phyloP scores from a whole-genome alignment of 2,329 filamentous ascomycete genomes.

The Exophiala sp. region DNA sequence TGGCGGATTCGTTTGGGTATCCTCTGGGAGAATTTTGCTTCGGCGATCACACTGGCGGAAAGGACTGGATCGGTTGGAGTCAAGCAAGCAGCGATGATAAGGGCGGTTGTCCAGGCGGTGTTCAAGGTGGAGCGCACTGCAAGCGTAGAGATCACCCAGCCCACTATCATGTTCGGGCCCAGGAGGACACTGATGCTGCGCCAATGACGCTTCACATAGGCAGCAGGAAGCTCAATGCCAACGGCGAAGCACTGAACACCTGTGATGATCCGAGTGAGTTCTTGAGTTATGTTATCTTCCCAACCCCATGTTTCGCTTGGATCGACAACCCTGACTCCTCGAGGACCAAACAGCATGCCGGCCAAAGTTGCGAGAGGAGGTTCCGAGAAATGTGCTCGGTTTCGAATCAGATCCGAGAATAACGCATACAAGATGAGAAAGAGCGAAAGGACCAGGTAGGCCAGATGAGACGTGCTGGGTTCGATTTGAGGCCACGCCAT shows the following conservation, averaged over 20 bases:
- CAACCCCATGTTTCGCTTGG: slow-evolving; percentile 70
- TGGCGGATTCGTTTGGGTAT: slow-evolving; percentile 52
- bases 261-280: slow-evolving; percentile 83
- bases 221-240: slow-evolving; percentile 83
- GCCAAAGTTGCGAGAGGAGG: slow-evolving; percentile 68
- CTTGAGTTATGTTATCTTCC: slow-evolving; percentile 79
- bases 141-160: slow-evolving; percentile 58
- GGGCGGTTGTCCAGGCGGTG: slow-evolving; percentile 43
- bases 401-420: slow-evolving; percentile 58
- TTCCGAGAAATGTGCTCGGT: slow-evolving; percentile 58
- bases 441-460: slow-evolving; percentile 56
- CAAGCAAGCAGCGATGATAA: slow-evolving; percentile 54
- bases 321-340: slow-evolving; percentile 76
- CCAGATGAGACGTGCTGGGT: slow-evolving; percentile 55
- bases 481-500: slow-evolving; percentile 48
- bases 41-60: slow-evolving; percentile 52
- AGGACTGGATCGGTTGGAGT: slow-evolving; percentile 58
- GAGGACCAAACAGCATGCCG: slow-evolving; percentile 83
- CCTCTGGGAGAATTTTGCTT: slow-evolving; percentile 51
- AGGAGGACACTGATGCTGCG: slow-evolving; percentile 49
- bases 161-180: slow-evolving; percentile 51
- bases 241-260: slow-evolving; percentile 92
- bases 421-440: slow-evolving; percentile 60
- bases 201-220: slow-evolving; percentile 54
- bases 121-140: slow-evolving; percentile 49